phyloP scores from a whole-genome alignment of 1,284 basidiomycete species.

The Marasmius fiardii region DNA sequence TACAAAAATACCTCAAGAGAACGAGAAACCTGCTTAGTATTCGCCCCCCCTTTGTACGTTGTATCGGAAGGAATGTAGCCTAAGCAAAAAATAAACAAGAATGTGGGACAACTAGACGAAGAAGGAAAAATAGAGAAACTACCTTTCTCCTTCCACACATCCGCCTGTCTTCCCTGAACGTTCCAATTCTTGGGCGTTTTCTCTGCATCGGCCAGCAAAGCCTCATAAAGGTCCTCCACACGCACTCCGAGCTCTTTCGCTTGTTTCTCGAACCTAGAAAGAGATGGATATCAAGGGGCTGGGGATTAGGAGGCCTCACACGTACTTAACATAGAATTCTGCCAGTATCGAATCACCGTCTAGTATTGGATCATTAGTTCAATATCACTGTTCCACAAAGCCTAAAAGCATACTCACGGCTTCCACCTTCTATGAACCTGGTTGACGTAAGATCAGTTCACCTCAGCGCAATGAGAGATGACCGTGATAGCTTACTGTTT shows the following conservation, averaged over 20 bases:
- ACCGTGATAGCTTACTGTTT: constrained; percentile 19
- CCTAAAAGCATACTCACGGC: constrained; percentile 38
- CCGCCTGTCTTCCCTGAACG: constrained; percentile 54
- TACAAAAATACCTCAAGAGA: constrained; percentile 44
- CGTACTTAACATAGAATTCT: constrained; percentile 65
- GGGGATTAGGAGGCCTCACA: not conserved
- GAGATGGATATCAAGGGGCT: not conserved
- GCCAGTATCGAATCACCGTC: constrained; percentile 62
- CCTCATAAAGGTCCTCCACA: constrained; percentile 43
- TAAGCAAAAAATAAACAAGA: constrained; percentile 15
- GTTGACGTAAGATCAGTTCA: not conserved
- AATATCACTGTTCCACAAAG: not conserved
- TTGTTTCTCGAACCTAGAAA: constrained; percentile 42
- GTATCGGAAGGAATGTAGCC: constrained; percentile 54
- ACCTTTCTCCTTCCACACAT: constrained; percentile 54
- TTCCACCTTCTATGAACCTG: constrained; percentile 56
- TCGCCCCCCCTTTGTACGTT: constrained; percentile 47
- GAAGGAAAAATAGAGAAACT: not conserved
- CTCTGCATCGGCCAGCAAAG: constrained; percentile 56
- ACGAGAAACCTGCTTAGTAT: constrained; percentile 57
- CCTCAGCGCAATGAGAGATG: not conserved
- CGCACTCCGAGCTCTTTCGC: constrained; percentile 44
- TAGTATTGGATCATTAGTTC: constrained; percentile 19
- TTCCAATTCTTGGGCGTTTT: constrained; percentile 57
- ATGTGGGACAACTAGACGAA: not conserved